Evolutionary conservation across 371 early-diverging fungal genomes (phyloP).

Genomic region (Actinomucor elegans): DNA sequence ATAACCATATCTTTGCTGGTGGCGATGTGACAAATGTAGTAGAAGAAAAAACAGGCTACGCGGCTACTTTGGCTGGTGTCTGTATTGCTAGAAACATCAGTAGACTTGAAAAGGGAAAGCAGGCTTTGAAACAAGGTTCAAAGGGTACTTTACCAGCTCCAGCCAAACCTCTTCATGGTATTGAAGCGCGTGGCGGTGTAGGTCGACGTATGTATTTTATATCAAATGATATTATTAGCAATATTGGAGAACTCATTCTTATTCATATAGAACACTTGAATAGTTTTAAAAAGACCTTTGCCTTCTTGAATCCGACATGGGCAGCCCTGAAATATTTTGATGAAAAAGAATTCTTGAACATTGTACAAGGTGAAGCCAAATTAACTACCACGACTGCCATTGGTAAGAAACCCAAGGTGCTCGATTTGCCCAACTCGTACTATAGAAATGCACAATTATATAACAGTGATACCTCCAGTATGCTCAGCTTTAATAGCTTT

Average conservation of each 20-base stretch:
- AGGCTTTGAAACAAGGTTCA: constrained; percentile 31
- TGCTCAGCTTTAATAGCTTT: neutral
- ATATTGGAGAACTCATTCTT: too few species aligned
- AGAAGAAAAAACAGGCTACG: constrained; percentile 62
- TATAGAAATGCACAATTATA: neutral
- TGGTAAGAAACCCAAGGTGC: constrained; percentile 22
- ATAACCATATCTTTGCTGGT: constrained; percentile 60
- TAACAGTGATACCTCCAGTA: neutral
- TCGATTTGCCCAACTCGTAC: neutral
- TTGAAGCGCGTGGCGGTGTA: constrained; percentile 25
- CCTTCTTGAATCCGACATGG: constrained; percentile 36
- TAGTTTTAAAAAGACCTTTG: constrained; percentile 25
- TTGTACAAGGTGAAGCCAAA: constrained; percentile 32
- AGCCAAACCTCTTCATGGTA: constrained; percentile 29
- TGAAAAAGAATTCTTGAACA: constrained; percentile 30
- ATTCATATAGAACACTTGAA: constrained; percentile 23
- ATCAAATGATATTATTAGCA: too few species aligned
- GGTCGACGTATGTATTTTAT: constrained; percentile 30
- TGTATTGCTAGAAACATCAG: constrained; percentile 44
- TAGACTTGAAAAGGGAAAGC: constrained; percentile 41
- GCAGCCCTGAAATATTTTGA: constrained; percentile 39
- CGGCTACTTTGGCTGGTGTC: constrained; percentile 51
- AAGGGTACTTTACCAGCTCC: constrained; percentile 37
- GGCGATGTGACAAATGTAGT: constrained; percentile 62
- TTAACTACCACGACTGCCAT: constrained; percentile 9